Evolutionary conservation across 495 filamentous ascomycete genomes (phyloP).

Genomic region (Penicilliopsis zonata): DNA sequence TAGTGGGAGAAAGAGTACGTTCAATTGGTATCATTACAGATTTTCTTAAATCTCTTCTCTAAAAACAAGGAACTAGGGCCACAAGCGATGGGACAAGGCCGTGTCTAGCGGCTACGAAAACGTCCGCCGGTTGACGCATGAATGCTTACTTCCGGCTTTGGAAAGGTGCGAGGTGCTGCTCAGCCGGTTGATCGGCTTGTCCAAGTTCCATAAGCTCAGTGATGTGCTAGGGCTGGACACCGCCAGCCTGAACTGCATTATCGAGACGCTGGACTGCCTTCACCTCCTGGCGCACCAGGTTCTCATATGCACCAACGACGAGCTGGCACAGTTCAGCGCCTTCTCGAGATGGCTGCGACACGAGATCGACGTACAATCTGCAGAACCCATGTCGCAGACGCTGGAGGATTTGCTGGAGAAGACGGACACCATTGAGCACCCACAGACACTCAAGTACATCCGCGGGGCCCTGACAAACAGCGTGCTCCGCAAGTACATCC

Average conservation of each 20-base stretch:
- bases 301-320: conserved; percentile 57
- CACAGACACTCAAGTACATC: conserved; percentile 38
- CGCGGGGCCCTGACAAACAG: conserved; percentile 38
- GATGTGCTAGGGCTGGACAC: conserved; percentile 53
- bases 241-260: conserved; percentile 41
- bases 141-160: conserved; percentile 77
- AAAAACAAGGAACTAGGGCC: conserved; percentile 45
- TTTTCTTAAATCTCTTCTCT: not conserved
- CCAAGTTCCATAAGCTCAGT: conserved; percentile 62
- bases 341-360: conserved; percentile 82
- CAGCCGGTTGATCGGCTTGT: conserved; percentile 73
- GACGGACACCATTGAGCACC: conserved; percentile 32
- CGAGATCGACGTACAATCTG: conserved; percentile 56
- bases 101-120: conserved; percentile 63
- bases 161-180: conserved; percentile 75
- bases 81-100: conserved; percentile 92
- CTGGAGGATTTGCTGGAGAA: conserved; percentile 35
- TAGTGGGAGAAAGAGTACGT: conserved; percentile 67
- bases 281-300: conserved; percentile 62
- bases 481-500: conserved; percentile 30
- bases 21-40: not conserved
- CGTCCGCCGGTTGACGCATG: conserved; percentile 65
- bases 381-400: conserved; percentile 33
- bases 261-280: conserved; percentile 65
- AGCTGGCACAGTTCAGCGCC: conserved; percentile 61